Conservation (phyloP, 2,329 filamentous ascomycete genomes). For the Cercospora sp. region DNA sequence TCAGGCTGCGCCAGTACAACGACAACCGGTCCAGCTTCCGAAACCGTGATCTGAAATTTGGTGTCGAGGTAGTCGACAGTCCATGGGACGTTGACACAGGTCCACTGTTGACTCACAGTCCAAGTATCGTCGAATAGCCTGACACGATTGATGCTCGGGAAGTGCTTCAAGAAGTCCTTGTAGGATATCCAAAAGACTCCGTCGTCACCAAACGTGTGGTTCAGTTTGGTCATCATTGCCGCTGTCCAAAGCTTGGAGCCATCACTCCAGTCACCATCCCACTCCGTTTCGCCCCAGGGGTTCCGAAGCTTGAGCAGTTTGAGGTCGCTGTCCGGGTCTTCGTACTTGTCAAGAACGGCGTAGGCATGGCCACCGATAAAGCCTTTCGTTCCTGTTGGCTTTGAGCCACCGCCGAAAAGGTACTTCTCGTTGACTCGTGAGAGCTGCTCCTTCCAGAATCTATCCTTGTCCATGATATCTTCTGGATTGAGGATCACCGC, state of each 20-base stretch:
- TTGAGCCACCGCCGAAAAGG: conserved; percentile 66
- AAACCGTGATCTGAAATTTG: conserved; percentile 58
- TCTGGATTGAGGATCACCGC: conserved; percentile 68
- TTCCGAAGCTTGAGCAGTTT: conserved; percentile 60
- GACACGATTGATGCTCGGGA: conserved; percentile 57
- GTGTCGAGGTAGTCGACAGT: conserved; percentile 62
- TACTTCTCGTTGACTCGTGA: conserved; percentile 80
- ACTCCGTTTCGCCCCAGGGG: conserved; percentile 79
- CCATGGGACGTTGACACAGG: conserved; percentile 61
- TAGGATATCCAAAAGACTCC: conserved; percentile 62
- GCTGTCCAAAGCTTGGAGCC: conserved; percentile 83
- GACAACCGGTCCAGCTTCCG: conserved; percentile 55
- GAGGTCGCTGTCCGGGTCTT: conserved; percentile 41
- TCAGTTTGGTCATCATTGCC: conserved; percentile 70
- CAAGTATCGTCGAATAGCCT: conserved; percentile 64
- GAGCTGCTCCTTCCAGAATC: conserved; percentile 81
- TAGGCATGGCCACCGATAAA: conserved; percentile 63
- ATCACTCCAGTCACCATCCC: conserved; percentile 80
- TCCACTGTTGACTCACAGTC: conserved; percentile 63
- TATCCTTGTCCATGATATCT: conserved; percentile 74
- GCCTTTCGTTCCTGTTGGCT: conserved; percentile 46
- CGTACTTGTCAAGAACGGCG: conserved; percentile 56
- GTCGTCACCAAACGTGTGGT: conserved; percentile 38
- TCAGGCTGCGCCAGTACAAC: conserved; percentile 63
- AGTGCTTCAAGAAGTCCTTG: conserved; percentile 57